Base-by-base conservation (phyloP, 169 alveolate genomes). In the Plasmodium gonderi region DNA sequence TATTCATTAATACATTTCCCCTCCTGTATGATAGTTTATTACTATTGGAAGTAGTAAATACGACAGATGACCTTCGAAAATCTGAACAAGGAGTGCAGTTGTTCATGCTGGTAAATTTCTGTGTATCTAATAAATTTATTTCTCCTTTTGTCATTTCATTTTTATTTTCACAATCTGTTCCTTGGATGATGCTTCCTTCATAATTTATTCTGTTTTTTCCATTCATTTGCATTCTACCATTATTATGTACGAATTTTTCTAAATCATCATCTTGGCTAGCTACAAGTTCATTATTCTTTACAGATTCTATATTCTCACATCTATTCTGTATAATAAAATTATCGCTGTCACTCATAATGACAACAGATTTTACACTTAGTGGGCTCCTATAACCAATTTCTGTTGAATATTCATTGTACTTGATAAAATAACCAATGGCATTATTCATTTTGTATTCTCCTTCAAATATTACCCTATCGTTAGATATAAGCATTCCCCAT, bases 401-500 rank as follows among this genome's bases (percentile, higher is more conserved):
- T 4, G 94, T 90, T 31, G 78, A 89, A 33, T 68, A 94, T 64
- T 78, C 91, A 60, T 80, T 54, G 36, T 94, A 90, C 74, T 72
- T 92, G 20, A 94, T 80, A 67, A 92, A 94, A 68, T 90, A 83
- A 0, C 96, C 95, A 8, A 82, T 80, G 7, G 94, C 96, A 64
- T 82, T 89, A 47, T 94, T 93, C 87, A 81, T 80, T 89, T 91
- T 89, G 77, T 94, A 94, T 80, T 92, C 94, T 20, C 96, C 96
- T 78, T 94, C 96, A 65, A 92, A 94, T 26, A 94, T 69, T 5
- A 94, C 93, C 74, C 92, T 51, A 51, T 94, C 91, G 44, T 78
- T 80, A 68, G 89, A 90, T 29, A 94, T 92, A 12, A 94, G 68
- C 85, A 94, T 89, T 1, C 96, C 96, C 96, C 96, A 94, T 14